These are phyloP conservation scores for Didymella pinodella DNA, from an alignment of 2,329 filamentous ascomycete genomes.

Conservation along the genomic window DNA sequence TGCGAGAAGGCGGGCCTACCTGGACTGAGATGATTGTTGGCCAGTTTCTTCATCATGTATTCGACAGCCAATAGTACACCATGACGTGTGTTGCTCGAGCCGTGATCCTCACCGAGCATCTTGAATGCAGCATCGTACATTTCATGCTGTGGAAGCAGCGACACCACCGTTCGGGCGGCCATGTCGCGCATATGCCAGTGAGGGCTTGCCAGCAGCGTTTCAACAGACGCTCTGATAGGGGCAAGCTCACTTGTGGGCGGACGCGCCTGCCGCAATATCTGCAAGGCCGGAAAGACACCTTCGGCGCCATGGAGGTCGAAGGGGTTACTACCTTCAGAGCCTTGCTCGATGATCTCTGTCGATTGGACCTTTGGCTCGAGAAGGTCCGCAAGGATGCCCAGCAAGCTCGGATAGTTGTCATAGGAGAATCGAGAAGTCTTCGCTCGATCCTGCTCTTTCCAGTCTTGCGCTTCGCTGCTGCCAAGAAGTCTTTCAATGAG, in stretches of 20 bases:
- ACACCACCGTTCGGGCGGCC: constrained; percentile 72
- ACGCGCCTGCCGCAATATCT: constrained; percentile 76
- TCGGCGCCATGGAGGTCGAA: constrained; percentile 58
- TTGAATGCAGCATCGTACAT: constrained; percentile 30
- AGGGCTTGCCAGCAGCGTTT: constrained; percentile 69
- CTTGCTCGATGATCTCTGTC: constrained; percentile 36
- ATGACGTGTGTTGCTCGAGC: constrained; percentile 40
- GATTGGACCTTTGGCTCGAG: constrained; percentile 53
- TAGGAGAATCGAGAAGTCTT: constrained; percentile 69
- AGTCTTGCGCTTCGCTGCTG: constrained; percentile 69
- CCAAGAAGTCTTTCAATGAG: constrained; percentile 82
- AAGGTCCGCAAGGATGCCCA: constrained; percentile 69
- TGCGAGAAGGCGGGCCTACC: neutral
- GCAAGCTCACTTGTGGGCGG: constrained; percentile 66
- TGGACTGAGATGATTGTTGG: constrained; percentile 10
- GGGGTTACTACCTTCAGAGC: constrained; percentile 33
- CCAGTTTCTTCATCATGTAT: constrained; percentile 40
- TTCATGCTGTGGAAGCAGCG: constrained; percentile 41
- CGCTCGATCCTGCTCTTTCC: constrained; percentile 58
- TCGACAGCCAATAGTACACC: constrained; percentile 44
- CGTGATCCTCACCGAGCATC: constrained; percentile 27
- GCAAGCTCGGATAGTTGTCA: constrained; percentile 71
- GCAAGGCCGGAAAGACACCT: constrained; percentile 82
- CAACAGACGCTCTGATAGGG: constrained; percentile 66
- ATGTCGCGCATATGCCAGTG: constrained; percentile 86